Base-by-base conservation (phyloP, 768 basidiomycete genomes). In the Epithele typhae region DNA sequence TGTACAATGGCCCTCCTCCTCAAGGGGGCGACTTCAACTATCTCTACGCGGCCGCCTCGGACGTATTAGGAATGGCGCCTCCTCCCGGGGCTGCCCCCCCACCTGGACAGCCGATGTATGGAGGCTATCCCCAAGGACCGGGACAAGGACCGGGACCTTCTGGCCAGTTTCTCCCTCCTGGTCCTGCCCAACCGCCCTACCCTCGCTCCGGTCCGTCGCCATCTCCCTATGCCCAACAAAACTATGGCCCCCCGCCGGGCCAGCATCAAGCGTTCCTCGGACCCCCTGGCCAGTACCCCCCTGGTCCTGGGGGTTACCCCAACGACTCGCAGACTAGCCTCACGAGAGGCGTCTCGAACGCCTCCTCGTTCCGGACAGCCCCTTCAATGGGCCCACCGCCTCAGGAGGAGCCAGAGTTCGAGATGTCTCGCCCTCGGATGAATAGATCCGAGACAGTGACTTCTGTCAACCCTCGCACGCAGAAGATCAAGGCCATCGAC, bases 401-500 rank as follows among this genome's bases (percentile, higher is more conserved):
- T 17, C 42, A 25, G 8, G 61, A 62, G 8, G 65, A 70, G 10
- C 57, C 69, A 17, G 82, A 87, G 37, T 70, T 82, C 27, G 81
- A 85, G 48, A 47, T 52, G 51, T 65, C 72, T 46, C 75, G 85
- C 21, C 79, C 77, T 3, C 52, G 73, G 9, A 68, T 85, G 27
- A 67, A 77, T 33, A 80, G 84, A 19, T 73, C 78, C 2, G 78
- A 72, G 34, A 84, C 81, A 14, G 71, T 73, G 4, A 69, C 74
- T 19, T 80, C 82, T 3, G 76, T 82, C 17, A 61, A 69, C 25
- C 74, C 74, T 17, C 74, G 76, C n/a, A 77, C 80, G 5, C 70
- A 75, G 43, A 86, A 84, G 66, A 81, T 77, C 49, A 91, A 90
- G 63, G 90, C 90, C 2, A 79, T 92, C 37, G 90, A 92, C 63